Evolutionary conservation across 164 flowering plant species (phyloP), one percentile per base, ranked within the genome.

Genomic region (Warburgia ugandensis): DNA sequence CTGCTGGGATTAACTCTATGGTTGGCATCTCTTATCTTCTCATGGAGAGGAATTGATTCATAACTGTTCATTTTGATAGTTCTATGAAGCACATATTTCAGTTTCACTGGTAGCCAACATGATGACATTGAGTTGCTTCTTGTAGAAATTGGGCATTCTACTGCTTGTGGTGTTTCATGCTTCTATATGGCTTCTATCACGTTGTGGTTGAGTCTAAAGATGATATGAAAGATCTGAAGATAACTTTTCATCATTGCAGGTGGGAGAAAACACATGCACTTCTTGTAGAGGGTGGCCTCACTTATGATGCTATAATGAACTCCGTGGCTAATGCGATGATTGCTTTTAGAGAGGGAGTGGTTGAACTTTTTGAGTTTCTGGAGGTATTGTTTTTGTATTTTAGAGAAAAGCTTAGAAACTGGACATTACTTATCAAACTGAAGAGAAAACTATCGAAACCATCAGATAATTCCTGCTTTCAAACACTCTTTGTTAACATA

Each of bases 251-350:
- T n/a, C 48, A 19, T 23, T 70, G 59, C 69, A 85, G 98, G 98
- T 91, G 98, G 98, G 92, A 66, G 45, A 91, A 80, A 62, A 75
- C 92, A 4, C 98, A 91, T 71, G 64, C 50, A 42, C 88, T 91
- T 71, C 90, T 91, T 27, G 63, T 91, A 51, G 95, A 87, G 60
- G 98, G 98, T 55, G 98, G 98, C 20, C 86, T 91, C 43, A 76
- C 83, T 22, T 81, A 62, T 68, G 80, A 73, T 74, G 78, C 75
- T 16, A 88, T 92, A 58, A 73, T 60, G 62, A 69, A 59, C 22
- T 92, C 95, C 23, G 96, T 92, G 50, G 76, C 80, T 23, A 65
- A 71, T 62, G 70, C 95, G 8, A 57, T 51, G 10, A 81, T 85
- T 66, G 84, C 80, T 62, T 92, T 92, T 52, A 72, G 98, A 58